Conservation (phyloP, 1,139 yeast species). For the Pichiaceae sp. region DNA sequence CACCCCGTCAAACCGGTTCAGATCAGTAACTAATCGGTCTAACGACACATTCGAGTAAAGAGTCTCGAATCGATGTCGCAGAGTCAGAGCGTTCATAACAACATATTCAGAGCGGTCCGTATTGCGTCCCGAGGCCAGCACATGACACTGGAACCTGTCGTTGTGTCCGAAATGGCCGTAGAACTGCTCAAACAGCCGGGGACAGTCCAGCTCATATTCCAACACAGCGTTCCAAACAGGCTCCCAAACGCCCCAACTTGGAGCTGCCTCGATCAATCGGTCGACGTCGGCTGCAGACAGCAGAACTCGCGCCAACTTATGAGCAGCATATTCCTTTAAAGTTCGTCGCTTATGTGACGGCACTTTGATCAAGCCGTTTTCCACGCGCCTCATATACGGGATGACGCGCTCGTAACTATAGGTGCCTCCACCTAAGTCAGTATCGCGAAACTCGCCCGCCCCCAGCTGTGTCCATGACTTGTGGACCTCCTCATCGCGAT, state of each 20-base stretch:
- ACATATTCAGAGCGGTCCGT: constrained; percentile 5
- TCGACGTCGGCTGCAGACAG: neutral
- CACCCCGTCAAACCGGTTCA: constrained; percentile 4
- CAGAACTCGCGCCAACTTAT: neutral
- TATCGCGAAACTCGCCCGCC: no score
- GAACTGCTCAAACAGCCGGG: constrained; percentile 20
- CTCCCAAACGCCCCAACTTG: constrained; percentile 18
- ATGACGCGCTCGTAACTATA: neutral
- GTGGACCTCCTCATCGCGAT: no score
- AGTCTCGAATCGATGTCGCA: constrained; percentile 15
- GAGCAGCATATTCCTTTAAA: neutral
- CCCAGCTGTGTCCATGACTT: no score
- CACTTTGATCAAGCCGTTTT: no score
- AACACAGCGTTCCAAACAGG: constrained; percentile 23
- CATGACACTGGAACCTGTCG: constrained; percentile 18
- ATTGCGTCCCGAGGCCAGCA: constrained; percentile 4
- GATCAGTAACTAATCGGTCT: constrained; percentile 6
- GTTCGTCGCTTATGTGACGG: no score
- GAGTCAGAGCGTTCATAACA: constrained; percentile 6
- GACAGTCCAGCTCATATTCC: constrained; percentile 20
- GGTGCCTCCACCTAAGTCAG: no score
- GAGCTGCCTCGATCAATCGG: neutral
- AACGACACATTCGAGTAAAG: constrained; percentile 9
- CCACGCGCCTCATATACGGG: no score
- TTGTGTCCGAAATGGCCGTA: constrained; percentile 15